phyloP scores from a whole-genome alignment of 305 asterid species.

The Fraxinus velutina region DNA sequence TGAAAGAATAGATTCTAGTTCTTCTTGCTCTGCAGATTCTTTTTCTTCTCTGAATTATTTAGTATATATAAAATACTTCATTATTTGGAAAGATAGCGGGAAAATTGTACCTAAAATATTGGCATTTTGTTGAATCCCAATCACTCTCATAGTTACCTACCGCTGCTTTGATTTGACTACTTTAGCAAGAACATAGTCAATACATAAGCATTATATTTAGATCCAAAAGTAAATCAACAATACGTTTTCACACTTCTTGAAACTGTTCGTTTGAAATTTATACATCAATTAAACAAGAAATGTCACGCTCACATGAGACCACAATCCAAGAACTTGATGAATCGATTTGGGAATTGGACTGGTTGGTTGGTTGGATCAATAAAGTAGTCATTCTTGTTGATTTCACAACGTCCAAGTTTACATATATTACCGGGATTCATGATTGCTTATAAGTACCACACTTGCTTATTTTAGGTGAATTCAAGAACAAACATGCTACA shows the following conservation, averaged over 20 bases:
- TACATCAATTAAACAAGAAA: not conserved
- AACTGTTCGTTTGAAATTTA: not conserved
- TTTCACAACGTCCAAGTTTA: not conserved
- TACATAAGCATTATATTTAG: not conserved
- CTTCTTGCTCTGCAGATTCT: not conserved
- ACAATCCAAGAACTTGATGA: not conserved
- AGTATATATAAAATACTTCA: not conserved
- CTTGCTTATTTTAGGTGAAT: not conserved
- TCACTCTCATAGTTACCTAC: not conserved
- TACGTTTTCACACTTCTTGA: not conserved
- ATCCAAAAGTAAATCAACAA: not conserved
- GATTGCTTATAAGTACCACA: not conserved
- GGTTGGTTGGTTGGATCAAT: not conserved
- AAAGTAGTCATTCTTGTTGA: not conserved
- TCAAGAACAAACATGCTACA: no score
- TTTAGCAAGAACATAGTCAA: not conserved
- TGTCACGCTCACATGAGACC: not conserved
- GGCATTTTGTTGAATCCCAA: not conserved
- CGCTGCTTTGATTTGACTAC: slow-evolving; percentile 4
- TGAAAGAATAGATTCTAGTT: not conserved
- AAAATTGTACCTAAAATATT: not conserved
- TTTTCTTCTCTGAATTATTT: not conserved
- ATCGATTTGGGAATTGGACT: not conserved
- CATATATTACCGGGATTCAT: not conserved
- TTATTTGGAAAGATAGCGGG: not conserved